Evolutionary conservation across 306 rosid species (phyloP).

Genomic region (Alnus glutinosa): DNA sequence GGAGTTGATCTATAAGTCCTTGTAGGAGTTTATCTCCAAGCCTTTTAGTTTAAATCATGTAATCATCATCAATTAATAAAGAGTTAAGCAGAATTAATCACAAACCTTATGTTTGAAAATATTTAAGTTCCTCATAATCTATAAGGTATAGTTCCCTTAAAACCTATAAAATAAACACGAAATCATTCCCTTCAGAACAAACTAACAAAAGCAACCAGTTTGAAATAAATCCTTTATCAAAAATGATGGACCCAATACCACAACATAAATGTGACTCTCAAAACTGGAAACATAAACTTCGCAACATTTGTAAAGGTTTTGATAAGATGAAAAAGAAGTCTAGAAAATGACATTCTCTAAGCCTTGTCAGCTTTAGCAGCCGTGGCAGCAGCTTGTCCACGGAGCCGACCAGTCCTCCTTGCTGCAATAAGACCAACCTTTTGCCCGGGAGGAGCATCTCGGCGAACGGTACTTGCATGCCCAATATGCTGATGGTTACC

Average conservation of each 20-base stretch:
- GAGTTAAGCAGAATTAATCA: too few relatives aligned
- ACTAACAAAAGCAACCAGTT: neutral
- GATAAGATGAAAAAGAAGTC: neutral
- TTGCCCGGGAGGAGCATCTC: slow-evolving; percentile 84
- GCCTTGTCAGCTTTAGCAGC: slow-evolving; percentile 71
- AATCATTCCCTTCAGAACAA: too few relatives aligned
- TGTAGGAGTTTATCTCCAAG: too few relatives aligned
- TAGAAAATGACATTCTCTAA: slow-evolving; percentile 24
- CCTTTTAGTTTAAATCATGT: too few relatives aligned
- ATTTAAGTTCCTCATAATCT: too few relatives aligned
- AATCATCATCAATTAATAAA: too few relatives aligned
- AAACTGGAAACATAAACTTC: neutral
- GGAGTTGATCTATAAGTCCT: too few relatives aligned
- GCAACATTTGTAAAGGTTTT: neutral
- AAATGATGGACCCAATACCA: neutral
- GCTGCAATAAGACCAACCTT: slow-evolving; percentile 92
- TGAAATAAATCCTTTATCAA: neutral
- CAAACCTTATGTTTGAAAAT: too few relatives aligned
- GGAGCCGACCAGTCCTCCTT: slow-evolving; percentile 74
- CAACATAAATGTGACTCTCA: neutral
- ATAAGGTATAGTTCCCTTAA: too few relatives aligned
- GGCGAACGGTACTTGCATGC: slow-evolving; percentile 73
- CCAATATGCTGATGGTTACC: slow-evolving; percentile 93
- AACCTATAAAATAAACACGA: too few relatives aligned
- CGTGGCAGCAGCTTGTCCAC: slow-evolving; percentile 80